Evolutionary conservation across 805 yeast species (phyloP).

Genomic region (Suhomyces xylopsoci): DNA sequence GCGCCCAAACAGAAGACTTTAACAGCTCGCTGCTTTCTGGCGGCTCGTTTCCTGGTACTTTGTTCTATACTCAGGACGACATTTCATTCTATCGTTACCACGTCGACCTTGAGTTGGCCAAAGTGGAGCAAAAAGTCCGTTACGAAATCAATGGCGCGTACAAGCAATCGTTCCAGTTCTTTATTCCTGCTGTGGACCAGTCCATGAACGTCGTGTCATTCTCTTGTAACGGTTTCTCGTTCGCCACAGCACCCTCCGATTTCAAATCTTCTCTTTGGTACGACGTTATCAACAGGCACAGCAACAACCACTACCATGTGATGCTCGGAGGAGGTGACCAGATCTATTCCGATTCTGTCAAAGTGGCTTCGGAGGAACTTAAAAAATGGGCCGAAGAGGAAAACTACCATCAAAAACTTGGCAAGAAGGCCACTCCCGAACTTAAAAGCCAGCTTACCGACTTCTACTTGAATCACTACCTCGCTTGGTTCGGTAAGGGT

Average conservation of each 20-base stretch:
- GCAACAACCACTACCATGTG: slow-evolving; percentile 66
- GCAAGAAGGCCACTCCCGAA: slow-evolving; percentile 41
- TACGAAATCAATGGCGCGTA: slow-evolving; percentile 53
- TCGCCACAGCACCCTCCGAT: slow-evolving; percentile 59
- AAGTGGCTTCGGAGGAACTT: slow-evolving; percentile 51
- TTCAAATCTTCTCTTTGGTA: slow-evolving; percentile 82
- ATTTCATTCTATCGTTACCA: slow-evolving; percentile 65
- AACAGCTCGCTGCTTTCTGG: not conserved
- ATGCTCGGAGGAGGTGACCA: slow-evolving; percentile 99
- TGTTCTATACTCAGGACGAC: slow-evolving; percentile 42
- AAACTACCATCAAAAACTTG: slow-evolving; percentile 43
- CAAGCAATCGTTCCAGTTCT: slow-evolving; percentile 53
- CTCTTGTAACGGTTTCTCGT: slow-evolving; percentile 90
- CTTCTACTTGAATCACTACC: slow-evolving; percentile 70
- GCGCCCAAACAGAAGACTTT: not conserved
- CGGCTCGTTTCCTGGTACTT: slow-evolving; percentile 48
- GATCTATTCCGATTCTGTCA: slow-evolving; percentile 81
- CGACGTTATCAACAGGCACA: slow-evolving; percentile 74
- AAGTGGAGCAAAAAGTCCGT: slow-evolving; percentile 57
- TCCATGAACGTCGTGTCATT: slow-evolving; percentile 80
- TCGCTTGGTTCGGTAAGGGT: slow-evolving; percentile 89
- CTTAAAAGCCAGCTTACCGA: slow-evolving; percentile 54
- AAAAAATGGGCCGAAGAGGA: slow-evolving; percentile 61
- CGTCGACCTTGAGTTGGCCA: slow-evolving; percentile 47
- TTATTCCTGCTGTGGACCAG: slow-evolving; percentile 57